Evolutionary conservation across 805 yeast species (phyloP), one percentile per base, ranked within the genome.

Genomic region (Clavispora carvajalis): DNA sequence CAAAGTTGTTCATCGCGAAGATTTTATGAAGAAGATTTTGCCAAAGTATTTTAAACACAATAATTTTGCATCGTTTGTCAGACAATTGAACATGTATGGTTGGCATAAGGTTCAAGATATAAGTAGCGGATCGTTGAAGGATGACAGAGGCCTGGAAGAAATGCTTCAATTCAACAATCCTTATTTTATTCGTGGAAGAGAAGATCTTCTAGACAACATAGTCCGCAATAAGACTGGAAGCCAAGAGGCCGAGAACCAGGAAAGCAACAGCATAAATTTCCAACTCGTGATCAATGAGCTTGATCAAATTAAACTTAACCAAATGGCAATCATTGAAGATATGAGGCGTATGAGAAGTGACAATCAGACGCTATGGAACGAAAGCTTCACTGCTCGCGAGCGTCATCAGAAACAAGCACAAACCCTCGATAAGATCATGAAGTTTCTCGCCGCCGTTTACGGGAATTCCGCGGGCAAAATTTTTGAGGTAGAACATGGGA

Each of bases 101-200:
- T 93, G 97, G 96, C 98, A 90, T 67, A 93, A 93, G 63, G 93
- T 93, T 4, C 99, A 93, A 63, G 98, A 93, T 62, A 79, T 90
- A 17, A 85, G 67, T 42, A 75, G 84, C 19, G 97, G 95, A 2
- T 75, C 90, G 4, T 63, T 80, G 44, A 57, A 57, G 34, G 62
- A 58, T 28, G 69, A 75, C 41, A 66, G 62, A 29, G 71, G 67
- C 42, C 64, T 65, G 31, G 96, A 90, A 41, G 98, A 93, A 54
- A 75, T 80, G 40, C 83, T 90, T 85, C 95, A 89, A 62, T 93
- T 93, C 66, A 81, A 79, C 47, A 87, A 89, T 48, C 89, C 93
- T 2, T 74, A 80, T 55, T 93, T 93, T 59, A 67, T 79, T 26
- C 72, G 74, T 44, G 95, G 76, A 39, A 73, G 87, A 38, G 96